These are phyloP conservation scores for Gossypium longicalyx DNA, from an alignment of 345 rosid genomes.

Conservation along the genomic window DNA sequence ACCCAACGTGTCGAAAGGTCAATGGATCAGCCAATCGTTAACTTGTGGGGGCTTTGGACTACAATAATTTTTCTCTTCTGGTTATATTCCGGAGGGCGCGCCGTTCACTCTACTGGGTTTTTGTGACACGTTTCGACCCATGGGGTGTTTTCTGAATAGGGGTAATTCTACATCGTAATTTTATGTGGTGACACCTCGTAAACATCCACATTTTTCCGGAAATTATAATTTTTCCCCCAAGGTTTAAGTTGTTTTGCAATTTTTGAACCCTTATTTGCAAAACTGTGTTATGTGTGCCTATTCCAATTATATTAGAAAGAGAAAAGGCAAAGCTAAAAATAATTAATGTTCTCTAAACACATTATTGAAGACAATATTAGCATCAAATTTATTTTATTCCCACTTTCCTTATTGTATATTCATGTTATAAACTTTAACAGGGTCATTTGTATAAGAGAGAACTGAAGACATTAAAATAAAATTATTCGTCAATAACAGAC, in stretches of 20 bases:
- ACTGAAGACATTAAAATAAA: too few species aligned
- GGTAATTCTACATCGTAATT: conserved; percentile 3
- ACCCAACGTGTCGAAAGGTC: neutral
- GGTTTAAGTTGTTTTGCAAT: neutral
- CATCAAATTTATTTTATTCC: too few species aligned
- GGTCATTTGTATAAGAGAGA: too few species aligned
- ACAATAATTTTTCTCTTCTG: conserved; percentile 12
- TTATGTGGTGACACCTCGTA: neutral
- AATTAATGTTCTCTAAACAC: too few species aligned
- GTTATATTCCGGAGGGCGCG: neutral
- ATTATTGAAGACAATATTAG: too few species aligned
- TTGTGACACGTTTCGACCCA: neutral
- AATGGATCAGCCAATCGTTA: conserved; percentile 16
- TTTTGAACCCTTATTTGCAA: too few species aligned
- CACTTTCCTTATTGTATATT: too few species aligned
- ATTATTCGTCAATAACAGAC: too few species aligned
- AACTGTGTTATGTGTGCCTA: too few species aligned
- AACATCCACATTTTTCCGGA: conserved; percentile 19
- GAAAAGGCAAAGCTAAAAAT: too few species aligned
- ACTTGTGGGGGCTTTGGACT: conserved; percentile 7
- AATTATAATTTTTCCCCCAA: conserved; percentile 16
- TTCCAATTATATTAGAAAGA: too few species aligned
- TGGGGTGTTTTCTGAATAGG: neutral
- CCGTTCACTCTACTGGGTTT: neutral
- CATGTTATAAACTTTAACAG: too few species aligned